phyloP scores from a whole-genome alignment of 352 stramenopile species.

The Phytopythium kandeliae region DNA sequence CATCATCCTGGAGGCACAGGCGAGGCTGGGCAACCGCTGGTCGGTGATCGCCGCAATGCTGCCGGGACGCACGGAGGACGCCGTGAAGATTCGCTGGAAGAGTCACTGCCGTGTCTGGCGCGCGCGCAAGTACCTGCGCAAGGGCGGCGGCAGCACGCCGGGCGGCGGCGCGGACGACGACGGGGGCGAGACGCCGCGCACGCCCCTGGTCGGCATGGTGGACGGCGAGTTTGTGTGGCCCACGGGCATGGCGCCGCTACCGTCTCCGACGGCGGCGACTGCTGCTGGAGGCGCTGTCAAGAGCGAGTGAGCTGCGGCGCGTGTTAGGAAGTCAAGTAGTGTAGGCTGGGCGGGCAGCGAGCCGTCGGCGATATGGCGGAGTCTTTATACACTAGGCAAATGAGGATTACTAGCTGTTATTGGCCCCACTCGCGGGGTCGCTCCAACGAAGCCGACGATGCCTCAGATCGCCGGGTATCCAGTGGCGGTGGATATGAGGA shows the following conservation, averaged over 20 bases:
- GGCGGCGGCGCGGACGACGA: conserved; percentile 22
- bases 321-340: conserved; percentile 2
- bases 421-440: too few relatives aligned
- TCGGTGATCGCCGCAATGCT: conserved; percentile 88
- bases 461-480: too few relatives aligned
- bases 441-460: too few relatives aligned
- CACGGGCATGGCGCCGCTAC: conserved; percentile 1
- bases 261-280: not conserved
- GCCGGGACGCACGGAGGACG: conserved; percentile 83
- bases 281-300: not conserved
- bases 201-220: conserved; percentile 3
- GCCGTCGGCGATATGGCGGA: not conserved
- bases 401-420: too few relatives aligned
- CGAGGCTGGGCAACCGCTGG: conserved; percentile 85
- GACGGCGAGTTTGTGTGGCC: conserved; percentile 6
- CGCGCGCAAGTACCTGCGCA: conserved; percentile 77
- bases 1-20: conserved; percentile 83
- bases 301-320: not conserved
- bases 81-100: conserved; percentile 93
- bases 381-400: not conserved
- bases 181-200: conserved; percentile 3
- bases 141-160: conserved; percentile 34
- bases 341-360: not conserved
- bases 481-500: too few relatives aligned
- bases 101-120: conserved; percentile 81